Evolutionary conservation across 1,284 basidiomycete species (phyloP).

Genomic region (Rhodotorula sp.): DNA sequence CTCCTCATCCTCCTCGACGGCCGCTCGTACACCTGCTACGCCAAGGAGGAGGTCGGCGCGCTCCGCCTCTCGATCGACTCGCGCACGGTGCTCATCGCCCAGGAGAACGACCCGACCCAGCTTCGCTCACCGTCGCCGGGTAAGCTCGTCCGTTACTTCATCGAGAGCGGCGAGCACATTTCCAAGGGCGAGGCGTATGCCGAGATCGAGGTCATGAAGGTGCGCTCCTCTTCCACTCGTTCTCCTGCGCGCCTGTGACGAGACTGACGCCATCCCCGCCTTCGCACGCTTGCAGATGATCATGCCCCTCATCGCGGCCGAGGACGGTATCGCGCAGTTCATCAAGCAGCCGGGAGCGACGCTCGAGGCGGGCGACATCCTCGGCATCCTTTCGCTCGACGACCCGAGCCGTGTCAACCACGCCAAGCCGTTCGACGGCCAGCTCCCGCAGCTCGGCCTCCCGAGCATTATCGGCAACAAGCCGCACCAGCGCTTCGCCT

Average conservation of each 20-base stretch:
- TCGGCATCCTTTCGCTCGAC: slow-evolving; percentile 95
- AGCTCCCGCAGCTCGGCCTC: slow-evolving; percentile 80
- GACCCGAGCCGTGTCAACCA: slow-evolving; percentile 97
- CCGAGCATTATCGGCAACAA: slow-evolving; percentile 87
- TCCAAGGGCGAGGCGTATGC: slow-evolving; percentile 95
- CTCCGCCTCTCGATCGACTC: slow-evolving; percentile 91
- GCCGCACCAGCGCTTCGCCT: slow-evolving; percentile 81
- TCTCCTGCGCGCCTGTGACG: no score
- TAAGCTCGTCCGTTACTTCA: slow-evolving; percentile 91
- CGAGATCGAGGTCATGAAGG: slow-evolving; percentile 98
- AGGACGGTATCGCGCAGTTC: slow-evolving; percentile 93
- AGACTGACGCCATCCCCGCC: neutral
- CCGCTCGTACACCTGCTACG: slow-evolving; percentile 96
- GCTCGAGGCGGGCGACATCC: slow-evolving; percentile 94
- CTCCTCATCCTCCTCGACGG: slow-evolving; percentile 88
- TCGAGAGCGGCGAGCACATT: slow-evolving; percentile 96
- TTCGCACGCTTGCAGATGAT: slow-evolving; percentile 65
- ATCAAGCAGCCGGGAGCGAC: slow-evolving; percentile 98
- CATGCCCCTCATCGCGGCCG: slow-evolving; percentile 94
- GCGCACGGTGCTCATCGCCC: slow-evolving; percentile 97
- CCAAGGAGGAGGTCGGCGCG: slow-evolving; percentile 96
- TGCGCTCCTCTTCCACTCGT: slow-evolving; percentile 3
- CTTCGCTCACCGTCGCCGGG: slow-evolving; percentile 94
- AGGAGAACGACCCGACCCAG: slow-evolving; percentile 99
- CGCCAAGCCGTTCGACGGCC: slow-evolving; percentile 95